These are phyloP conservation scores for Mesembryanthemum crystallinum DNA, from an alignment of 148 eudicot species.

Conservation along the genomic window DNA sequence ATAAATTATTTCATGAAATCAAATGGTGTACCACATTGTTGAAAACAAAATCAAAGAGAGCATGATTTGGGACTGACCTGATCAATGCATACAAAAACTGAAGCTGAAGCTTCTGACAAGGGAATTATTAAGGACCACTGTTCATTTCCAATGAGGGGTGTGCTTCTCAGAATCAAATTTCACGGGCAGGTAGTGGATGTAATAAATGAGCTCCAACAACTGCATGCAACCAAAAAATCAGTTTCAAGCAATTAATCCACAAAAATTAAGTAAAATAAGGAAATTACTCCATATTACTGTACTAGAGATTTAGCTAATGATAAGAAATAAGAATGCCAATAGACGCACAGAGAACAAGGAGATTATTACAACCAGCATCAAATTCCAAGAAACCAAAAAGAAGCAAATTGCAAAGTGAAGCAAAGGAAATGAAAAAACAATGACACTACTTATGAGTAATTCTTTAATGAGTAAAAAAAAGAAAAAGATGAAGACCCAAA, in stretches of 20 bases:
- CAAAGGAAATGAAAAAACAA: slow-evolving; percentile 8
- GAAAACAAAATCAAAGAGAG: neutral
- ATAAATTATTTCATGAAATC: neutral
- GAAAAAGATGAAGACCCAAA: neutral
- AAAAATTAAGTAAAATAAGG: neutral
- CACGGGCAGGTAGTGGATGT: slow-evolving; percentile 23
- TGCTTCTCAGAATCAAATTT: slow-evolving; percentile 13
- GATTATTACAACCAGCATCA: slow-evolving; percentile 10
- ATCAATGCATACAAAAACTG: neutral
- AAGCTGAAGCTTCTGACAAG: slow-evolving; percentile 17
- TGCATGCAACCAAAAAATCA: slow-evolving; percentile 26
- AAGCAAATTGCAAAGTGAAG: neutral
- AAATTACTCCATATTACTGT: no score
- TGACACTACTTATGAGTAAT: no score
- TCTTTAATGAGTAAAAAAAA: neutral
- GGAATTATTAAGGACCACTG: slow-evolving; percentile 7
- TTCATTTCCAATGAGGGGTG: neutral
- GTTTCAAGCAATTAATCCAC: slow-evolving; percentile 9
- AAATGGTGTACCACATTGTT: slow-evolving; percentile 17
- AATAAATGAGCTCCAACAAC: slow-evolving; percentile 38
- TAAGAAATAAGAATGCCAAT: neutral
- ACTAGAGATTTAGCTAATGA: neutral
- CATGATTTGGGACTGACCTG: neutral
- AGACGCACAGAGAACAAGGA: slow-evolving; percentile 26
- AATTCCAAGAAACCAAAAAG: slow-evolving; percentile 8